phyloP scores from a whole-genome alignment of 2,329 filamentous ascomycete genomes.

The Penicillium olsonii region DNA sequence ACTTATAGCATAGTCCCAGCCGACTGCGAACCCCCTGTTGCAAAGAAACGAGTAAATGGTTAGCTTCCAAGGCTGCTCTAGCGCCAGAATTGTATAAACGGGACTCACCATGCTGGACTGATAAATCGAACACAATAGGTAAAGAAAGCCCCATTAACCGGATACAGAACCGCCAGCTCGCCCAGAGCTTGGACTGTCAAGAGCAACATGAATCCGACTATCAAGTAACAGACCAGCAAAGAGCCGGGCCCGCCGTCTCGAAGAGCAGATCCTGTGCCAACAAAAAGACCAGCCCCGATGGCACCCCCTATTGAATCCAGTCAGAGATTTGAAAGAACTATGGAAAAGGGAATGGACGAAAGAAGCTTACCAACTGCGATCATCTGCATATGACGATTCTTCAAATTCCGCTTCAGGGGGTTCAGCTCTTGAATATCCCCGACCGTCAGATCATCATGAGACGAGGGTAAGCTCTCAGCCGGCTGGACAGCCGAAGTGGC shows the following conservation, averaged over 20 bases:
- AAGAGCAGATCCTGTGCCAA: conserved; percentile 42
- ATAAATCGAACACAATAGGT: conserved; percentile 63
- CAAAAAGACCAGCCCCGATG: conserved; percentile 46
- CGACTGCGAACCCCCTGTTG: conserved; percentile 47
- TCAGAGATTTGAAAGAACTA: background rate
- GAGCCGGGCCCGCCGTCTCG: conserved; percentile 39
- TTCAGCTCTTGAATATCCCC: conserved; percentile 22
- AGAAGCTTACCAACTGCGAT: conserved; percentile 37
- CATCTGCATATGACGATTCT: conserved; percentile 42
- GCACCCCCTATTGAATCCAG: conserved; percentile 28
- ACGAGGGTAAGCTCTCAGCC: background rate
- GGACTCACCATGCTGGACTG: conserved; percentile 56
- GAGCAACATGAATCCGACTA: conserved; percentile 60
- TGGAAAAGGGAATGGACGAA: background rate
- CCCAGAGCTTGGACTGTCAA: conserved; percentile 62
- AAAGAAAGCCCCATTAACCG: conserved; percentile 64
- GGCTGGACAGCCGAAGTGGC: conserved; percentile 6
- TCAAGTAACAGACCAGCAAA: conserved; percentile 47
- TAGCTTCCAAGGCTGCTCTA: background rate
- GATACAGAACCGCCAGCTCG: conserved; percentile 63
- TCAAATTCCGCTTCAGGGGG: conserved; percentile 30
- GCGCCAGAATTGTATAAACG: background rate
- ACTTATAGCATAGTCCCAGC: conserved; percentile 69
- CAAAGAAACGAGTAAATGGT: background rate
- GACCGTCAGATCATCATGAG: background rate